Percentiles rank a stretch among this genome's conserved stretches.
These are phyloP conservation scores for Phlyctochytrium arcticum DNA, from an alignment of 192 early-diverging fungal species.

Conservation along the genomic window DNA sequence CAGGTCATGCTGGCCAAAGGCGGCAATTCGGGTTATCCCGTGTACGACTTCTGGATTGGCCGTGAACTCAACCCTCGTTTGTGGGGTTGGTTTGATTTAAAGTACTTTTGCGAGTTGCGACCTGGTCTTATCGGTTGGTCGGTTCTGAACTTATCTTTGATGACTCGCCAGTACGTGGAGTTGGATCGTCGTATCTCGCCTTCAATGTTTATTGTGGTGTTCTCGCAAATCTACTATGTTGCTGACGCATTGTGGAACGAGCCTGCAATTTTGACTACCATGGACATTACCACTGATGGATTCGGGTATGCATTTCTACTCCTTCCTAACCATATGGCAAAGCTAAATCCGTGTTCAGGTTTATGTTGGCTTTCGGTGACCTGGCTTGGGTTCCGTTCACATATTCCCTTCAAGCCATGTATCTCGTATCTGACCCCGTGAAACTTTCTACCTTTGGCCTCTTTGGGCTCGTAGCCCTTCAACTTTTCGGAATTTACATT, in stretches of 20 bases:
- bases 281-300: slow-evolving; percentile 97
- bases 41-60: slow-evolving; percentile 96
- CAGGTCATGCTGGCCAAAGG: slow-evolving; percentile 68
- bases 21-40: slow-evolving; percentile 84
- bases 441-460: slow-evolving; percentile 37
- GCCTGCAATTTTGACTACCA: slow-evolving; percentile 84
- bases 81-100: slow-evolving; percentile 70
- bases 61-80: slow-evolving; percentile 91
- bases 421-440: slow-evolving; percentile 67
- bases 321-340: not conserved
- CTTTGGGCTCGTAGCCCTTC: slow-evolving; percentile 46
- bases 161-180: slow-evolving; percentile 67
- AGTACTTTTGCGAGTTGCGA: slow-evolving; percentile 90
- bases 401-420: slow-evolving; percentile 87
- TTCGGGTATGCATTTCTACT: slow-evolving; percentile 61
- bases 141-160: slow-evolving; percentile 72
- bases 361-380: slow-evolving; percentile 52
- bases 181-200: slow-evolving; percentile 62
- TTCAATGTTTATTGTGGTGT: slow-evolving; percentile 69
- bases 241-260: slow-evolving; percentile 82
- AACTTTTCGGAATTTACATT: slow-evolving; percentile 72
- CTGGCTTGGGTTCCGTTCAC: slow-evolving; percentile 89
- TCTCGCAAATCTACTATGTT: slow-evolving; percentile 81
- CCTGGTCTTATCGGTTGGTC: slow-evolving; percentile 92
- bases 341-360: slow-evolving; percentile 9